Percentiles rank a stretch among this genome's conserved stretches.
These are phyloP conservation scores for Phalaenopsis aphrodite DNA, from an alignment of 106 monocot species.

Conservation along the genomic window DNA sequence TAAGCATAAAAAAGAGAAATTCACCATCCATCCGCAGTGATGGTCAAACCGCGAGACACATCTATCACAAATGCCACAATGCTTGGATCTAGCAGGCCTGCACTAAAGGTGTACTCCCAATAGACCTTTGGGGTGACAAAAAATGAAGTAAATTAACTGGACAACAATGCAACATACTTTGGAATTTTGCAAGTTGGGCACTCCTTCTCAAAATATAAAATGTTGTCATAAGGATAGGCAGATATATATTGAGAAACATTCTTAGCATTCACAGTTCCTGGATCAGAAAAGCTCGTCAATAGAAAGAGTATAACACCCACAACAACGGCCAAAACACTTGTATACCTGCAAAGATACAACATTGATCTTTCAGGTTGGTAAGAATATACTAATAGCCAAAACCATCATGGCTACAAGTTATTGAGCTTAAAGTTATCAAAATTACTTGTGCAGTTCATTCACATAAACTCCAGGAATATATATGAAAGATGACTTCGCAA, in stretches of 20 bases:
- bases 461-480: conserved; percentile 87
- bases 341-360: conserved; percentile 52
- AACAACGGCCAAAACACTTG: conserved; percentile 57
- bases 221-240: conserved; percentile 84
- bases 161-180: conserved; percentile 30
- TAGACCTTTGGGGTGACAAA: conserved; percentile 5
- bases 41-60: conserved; percentile 98
- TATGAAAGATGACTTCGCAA: conserved; percentile 72
- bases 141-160: neutral
- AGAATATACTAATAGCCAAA: neutral
- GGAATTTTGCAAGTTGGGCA: conserved; percentile 89
- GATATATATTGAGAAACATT: conserved; percentile 77
- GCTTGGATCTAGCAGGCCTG: conserved; percentile 97
- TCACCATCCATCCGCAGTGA: conserved; percentile 98
- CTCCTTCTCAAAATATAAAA: conserved; percentile 65
- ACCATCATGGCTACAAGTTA: neutral
- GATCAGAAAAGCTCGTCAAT: conserved; percentile 96
- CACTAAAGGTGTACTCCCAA: conserved; percentile 22
- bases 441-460: conserved; percentile 64
- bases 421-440: neutral
- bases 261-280: conserved; percentile 73
- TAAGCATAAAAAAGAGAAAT: neutral
- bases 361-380: conserved; percentile 3
- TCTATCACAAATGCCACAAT: conserved; percentile 83
- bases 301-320: conserved; percentile 67